These are phyloP conservation scores for Paramecium primaurelia DNA, from an alignment of 73 alveolate genomes.

Conservation along the genomic window DNA sequence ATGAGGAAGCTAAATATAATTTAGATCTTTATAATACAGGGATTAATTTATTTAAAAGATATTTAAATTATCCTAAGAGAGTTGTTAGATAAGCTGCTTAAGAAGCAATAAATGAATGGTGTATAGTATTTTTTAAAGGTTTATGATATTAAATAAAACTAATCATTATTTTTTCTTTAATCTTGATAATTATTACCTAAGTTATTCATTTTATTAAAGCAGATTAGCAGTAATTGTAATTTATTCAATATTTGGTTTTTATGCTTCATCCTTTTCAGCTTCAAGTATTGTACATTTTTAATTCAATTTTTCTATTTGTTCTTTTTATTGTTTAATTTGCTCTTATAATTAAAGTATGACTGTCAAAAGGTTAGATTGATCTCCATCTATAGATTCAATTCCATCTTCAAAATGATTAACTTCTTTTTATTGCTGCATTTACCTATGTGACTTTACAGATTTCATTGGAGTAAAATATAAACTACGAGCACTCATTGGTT, in stretches of 20 bases:
- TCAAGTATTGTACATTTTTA: not conserved
- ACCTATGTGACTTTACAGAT: not conserved
- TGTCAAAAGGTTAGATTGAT: not conserved
- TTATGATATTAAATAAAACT: not conserved
- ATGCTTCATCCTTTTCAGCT: not conserved
- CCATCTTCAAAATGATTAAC: not conserved
- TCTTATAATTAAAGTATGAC: not conserved
- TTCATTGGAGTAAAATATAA: not conserved
- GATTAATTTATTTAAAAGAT: not conserved
- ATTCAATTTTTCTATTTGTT: not conserved
- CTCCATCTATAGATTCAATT: not conserved
- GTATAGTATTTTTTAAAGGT: not conserved
- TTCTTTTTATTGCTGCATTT: not conserved
- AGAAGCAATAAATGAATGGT: not conserved
- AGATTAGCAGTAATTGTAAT: not conserved
- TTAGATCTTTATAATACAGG: not conserved
- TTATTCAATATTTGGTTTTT: slow-evolving; percentile 9
- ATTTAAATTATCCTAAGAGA: not conserved
- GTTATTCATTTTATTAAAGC: not conserved
- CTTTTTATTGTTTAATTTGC: not conserved
- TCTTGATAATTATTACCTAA: not conserved
- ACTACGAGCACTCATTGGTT: slow-evolving; percentile 28
- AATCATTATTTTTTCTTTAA: not conserved
- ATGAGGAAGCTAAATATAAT: not conserved
- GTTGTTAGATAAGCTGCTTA: not conserved